Conservation (phyloP, 768 basidiomycete species). For the Leccinum arenicola region DNA sequence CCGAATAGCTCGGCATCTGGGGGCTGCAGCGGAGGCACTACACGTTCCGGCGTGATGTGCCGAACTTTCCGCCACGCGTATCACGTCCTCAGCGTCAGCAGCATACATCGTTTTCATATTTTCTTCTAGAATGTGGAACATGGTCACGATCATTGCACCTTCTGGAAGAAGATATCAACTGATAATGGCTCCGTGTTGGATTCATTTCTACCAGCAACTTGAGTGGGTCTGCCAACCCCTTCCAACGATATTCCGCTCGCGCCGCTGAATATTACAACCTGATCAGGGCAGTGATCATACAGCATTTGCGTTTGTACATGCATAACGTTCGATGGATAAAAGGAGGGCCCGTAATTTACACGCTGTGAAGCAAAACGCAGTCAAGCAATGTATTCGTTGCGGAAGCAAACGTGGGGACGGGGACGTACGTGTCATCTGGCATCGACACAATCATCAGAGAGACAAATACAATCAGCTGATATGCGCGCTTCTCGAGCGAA, state of each 20-base stretch:
- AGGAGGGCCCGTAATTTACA: constrained; percentile 27
- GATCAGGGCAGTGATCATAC: constrained; percentile 18
- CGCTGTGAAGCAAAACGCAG: constrained; percentile 26
- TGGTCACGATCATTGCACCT: not conserved
- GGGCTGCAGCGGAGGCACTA: not conserved
- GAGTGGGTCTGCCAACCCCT: not conserved
- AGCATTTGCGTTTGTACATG: constrained; percentile 20
- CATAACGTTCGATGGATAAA: constrained; percentile 11
- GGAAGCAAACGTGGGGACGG: constrained; percentile 4
- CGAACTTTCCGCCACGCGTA: not conserved
- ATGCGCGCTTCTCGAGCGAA: not conserved
- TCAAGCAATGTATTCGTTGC: not conserved
- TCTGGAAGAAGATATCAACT: not conserved
- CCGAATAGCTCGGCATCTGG: not conserved
- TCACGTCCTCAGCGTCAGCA: not conserved
- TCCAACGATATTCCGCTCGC: not conserved
- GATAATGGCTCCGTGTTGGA: not conserved
- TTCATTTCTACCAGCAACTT: not conserved
- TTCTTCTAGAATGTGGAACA: not conserved
- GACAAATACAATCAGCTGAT: constrained; percentile 17
- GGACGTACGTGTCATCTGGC: constrained; percentile 60
- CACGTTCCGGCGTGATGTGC: not conserved
- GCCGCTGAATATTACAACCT: constrained; percentile 1
- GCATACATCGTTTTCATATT: not conserved
- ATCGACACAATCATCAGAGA: not conserved